Evolutionary conservation across 768 basidiomycete species (phyloP).

Genomic region (Rhodotorula toruloides): DNA sequence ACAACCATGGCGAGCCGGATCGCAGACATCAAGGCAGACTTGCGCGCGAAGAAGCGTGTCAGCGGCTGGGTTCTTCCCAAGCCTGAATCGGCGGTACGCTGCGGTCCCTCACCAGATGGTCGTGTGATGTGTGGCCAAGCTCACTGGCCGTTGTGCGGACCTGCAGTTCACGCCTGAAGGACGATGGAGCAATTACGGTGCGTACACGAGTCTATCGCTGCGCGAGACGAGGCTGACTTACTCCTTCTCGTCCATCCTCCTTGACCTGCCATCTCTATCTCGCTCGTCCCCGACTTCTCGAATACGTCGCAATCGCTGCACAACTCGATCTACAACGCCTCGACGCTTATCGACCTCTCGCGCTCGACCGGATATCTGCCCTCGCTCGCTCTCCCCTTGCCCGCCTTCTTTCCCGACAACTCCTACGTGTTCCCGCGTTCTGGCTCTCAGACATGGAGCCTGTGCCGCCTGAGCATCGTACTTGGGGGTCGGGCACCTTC

Average conservation of each 20-base stretch:
- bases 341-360: background rate
- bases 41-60: background rate
- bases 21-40: slow-evolving; percentile 10
- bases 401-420: background rate
- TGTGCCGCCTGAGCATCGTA: background rate
- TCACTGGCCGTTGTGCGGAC: background rate
- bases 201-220: too few species aligned
- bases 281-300: too few species aligned
- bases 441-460: slow-evolving; percentile 16
- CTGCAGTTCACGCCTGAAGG: slow-evolving; percentile 20
- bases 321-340: background rate
- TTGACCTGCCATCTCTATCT: too few species aligned
- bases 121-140: background rate
- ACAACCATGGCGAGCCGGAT: slow-evolving; percentile 3
- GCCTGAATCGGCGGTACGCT: slow-evolving; percentile 16
- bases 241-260: too few species aligned
- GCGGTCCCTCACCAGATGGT: background rate
- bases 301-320: too few species aligned
- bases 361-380: background rate
- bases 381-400: too few species aligned
- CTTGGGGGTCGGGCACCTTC: slow-evolving; percentile 15
- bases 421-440: background rate
- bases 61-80: slow-evolving; percentile 5
- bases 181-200: slow-evolving; percentile 15
- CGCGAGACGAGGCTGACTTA: too few species aligned